These are phyloP conservation scores for Phytophthora uliginosa DNA, from an alignment of 352 stramenopile genomes.

Conservation along the genomic window DNA sequence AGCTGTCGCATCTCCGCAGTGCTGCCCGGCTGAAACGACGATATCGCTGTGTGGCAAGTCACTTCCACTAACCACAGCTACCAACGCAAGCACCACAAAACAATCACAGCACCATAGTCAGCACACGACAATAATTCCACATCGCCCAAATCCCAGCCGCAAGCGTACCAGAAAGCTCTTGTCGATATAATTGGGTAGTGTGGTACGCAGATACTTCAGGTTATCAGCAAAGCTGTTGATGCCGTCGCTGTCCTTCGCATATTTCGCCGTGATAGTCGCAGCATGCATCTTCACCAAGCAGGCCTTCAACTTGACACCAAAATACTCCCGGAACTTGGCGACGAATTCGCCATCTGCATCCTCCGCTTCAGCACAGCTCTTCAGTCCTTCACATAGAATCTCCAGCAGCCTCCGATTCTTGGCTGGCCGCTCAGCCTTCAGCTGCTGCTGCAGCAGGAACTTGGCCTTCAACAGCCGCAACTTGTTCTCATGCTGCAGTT, in stretches of 20 bases:
- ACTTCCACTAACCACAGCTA: conserved; percentile 79
- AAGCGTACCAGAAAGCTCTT: conserved; percentile 58
- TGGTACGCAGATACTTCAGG: conserved; percentile 58
- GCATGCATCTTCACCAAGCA: conserved; percentile 68
- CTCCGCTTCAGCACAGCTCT: conserved; percentile 32
- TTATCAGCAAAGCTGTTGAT: conserved; percentile 52
- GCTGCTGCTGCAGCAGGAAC: conserved; percentile 56
- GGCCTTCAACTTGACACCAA: conserved; percentile 59
- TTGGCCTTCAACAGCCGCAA: conserved; percentile 65
- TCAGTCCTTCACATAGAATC: conserved; percentile 60
- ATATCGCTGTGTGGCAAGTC: conserved; percentile 62
- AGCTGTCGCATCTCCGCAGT: conserved; percentile 42
- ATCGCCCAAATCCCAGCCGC: not conserved
- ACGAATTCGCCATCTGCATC: conserved; percentile 5
- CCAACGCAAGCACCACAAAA: conserved; percentile 5
- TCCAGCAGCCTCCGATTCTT: conserved; percentile 58
- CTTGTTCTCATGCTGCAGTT: conserved; percentile 45
- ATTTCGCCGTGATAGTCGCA: conserved; percentile 43
- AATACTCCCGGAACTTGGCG: conserved; percentile 52
- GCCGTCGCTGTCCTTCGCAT: conserved; percentile 16
- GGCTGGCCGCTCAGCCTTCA: conserved; percentile 45
- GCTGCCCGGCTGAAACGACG: conserved; percentile 42
- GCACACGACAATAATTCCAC: not conserved
- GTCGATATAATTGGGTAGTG: conserved; percentile 57
- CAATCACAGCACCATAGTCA: conserved; percentile 4